phyloP scores from a whole-genome alignment of 257 asterid species.

The Petunia secreta region DNA sequence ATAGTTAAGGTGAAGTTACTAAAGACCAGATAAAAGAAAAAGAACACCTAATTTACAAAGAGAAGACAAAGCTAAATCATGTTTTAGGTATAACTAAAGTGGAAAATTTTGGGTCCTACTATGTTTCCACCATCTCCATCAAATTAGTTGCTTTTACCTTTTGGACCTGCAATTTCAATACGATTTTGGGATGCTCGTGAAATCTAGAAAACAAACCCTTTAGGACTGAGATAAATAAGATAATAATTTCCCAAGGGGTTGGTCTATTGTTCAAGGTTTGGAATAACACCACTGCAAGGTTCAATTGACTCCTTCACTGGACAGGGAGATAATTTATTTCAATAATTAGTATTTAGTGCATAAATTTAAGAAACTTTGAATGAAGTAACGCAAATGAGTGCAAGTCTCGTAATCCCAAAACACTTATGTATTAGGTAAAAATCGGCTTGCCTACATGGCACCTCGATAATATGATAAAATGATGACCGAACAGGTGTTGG shows the following conservation, averaged over 20 bases:
- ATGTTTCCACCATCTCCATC: background rate
- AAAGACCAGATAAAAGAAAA: constrained; percentile 19
- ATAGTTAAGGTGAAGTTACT: background rate
- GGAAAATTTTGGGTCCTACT: background rate
- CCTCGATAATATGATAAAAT: too few relatives aligned
- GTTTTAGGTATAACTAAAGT: constrained; percentile 21
- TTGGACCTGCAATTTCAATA: background rate
- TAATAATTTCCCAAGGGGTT: background rate
- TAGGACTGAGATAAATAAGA: background rate
- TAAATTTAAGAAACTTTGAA: background rate
- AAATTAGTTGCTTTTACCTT: background rate
- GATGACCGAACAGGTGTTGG: too few relatives aligned
- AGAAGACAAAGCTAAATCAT: constrained; percentile 13
- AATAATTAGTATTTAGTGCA: background rate
- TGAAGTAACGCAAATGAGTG: background rate
- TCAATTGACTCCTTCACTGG: background rate
- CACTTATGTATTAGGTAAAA: too few relatives aligned
- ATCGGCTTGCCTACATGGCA: too few relatives aligned
- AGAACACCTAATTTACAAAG: background rate
- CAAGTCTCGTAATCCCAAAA: too few relatives aligned
- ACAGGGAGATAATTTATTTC: background rate
- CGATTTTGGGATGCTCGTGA: background rate
- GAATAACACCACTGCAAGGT: too few relatives aligned
- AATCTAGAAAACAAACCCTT: background rate
- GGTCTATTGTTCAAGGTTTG: background rate